phyloP scores from a whole-genome alignment of 2,329 filamentous ascomycete species.

The Lasiodiplodia sp. region DNA sequence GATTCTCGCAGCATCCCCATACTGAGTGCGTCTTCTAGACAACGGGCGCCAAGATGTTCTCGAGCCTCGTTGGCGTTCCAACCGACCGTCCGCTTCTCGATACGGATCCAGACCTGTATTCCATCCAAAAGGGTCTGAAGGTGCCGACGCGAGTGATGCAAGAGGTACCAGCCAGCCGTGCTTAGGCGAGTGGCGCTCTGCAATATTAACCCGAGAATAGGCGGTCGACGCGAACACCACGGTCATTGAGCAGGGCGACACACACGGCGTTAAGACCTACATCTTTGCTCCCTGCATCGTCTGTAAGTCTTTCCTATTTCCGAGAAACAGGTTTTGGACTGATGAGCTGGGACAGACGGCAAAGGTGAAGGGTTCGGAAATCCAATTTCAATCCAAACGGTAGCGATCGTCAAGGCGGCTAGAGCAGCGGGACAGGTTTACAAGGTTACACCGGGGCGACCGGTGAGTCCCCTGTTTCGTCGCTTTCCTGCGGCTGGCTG shows the following conservation, averaged over 20 bases:
- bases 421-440: conserved; percentile 51
- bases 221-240: conserved; percentile 51
- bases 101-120: conserved; percentile 52
- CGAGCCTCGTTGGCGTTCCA: conserved; percentile 54
- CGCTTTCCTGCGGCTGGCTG: not conserved
- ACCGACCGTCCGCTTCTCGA: conserved; percentile 53
- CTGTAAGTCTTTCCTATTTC: conserved; percentile 39
- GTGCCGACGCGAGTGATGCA: conserved; percentile 36
- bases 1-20: not conserved
- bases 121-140: conserved; percentile 51
- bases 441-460: conserved; percentile 48
- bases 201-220: conserved; percentile 37
- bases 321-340: not conserved
- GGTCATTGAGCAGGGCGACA: conserved; percentile 54
- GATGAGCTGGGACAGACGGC: conserved; percentile 39
- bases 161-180: conserved; percentile 32
- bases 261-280: conserved; percentile 56
- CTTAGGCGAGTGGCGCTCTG: not conserved
- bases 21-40: conserved; percentile 39
- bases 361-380: conserved; percentile 60
- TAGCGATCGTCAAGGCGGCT: conserved; percentile 57
- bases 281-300: conserved; percentile 64
- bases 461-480: conserved; percentile 39
- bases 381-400: conserved; percentile 59
- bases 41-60: conserved; percentile 62